Evolutionary conservation across 2,329 filamentous ascomycete species (phyloP), one percentile per base, ranked within the genome.

Genomic region (Venturiaceae sp.): DNA sequence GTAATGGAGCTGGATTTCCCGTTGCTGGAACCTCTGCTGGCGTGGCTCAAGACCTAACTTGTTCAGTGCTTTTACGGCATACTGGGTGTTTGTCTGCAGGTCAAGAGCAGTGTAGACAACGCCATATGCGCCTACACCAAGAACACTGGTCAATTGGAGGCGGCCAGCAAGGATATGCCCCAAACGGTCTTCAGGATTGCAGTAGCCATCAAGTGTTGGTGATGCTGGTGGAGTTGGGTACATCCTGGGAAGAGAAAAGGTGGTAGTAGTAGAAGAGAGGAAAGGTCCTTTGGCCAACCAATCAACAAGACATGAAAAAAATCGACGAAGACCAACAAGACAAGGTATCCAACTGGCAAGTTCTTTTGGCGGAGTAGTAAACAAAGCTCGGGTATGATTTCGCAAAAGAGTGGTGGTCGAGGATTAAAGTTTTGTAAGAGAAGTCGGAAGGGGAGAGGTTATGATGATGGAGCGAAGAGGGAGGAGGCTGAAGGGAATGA

Each of bases 51-150:
- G 79, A 73, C 92, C 94, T 74, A 86, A 81, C 75, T 96, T 97
- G 85, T 90, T 94, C 70, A 99, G 82, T 62, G 92, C 92, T 80
- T 99, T 99, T 69, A 99, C 92, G 63, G 94, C 94, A 79, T 95
- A 99, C 64, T 84, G 85, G 60, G 85, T 82, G 70, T 87, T 83
- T 65, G 85, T 92, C 71, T 86, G 86, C 70, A 92, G 83, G 75
- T 94, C 92, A 74, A 88, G 79, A 67, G 92, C 92, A 64, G 86
- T 84, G 77, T 97, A 97, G 28, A 99, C 94, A 44, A 96, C 92
- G 63, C 94, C 94, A 74, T 99, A 99, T 60, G 94, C 94, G 66
- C 94, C 94, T 55, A 92, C 89, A 64, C 94, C 94, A 62, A 97
- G 82, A 66, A 97, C 89, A 62, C 85, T 83, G 63, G 85, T 90